These are phyloP conservation scores for Aspergillus ochraceus DNA, from an alignment of 2,329 filamentous ascomycete species.

Conservation along the genomic window DNA sequence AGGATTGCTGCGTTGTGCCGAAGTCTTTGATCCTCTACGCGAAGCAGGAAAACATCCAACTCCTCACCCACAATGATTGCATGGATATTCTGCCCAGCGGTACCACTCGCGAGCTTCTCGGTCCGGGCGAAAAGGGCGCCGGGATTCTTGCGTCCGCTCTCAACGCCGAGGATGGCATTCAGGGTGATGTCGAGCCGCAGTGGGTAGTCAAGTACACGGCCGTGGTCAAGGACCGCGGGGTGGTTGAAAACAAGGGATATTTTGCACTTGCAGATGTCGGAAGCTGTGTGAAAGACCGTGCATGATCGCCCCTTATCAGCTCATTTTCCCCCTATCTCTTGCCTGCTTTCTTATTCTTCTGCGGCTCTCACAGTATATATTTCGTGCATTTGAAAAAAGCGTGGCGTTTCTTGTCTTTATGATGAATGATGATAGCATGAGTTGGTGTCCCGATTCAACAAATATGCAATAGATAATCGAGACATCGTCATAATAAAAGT, in stretches of 20 bases:
- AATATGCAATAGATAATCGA: constrained; percentile 4
- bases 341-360: background rate
- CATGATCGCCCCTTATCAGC: constrained; percentile 16
- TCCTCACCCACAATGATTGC: constrained; percentile 92
- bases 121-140: constrained; percentile 69
- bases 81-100: constrained; percentile 86
- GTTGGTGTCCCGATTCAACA: background rate
- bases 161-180: constrained; percentile 56
- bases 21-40: constrained; percentile 81
- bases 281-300: constrained; percentile 40
- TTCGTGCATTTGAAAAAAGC: constrained; percentile 14
- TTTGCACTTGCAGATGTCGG: constrained; percentile 80
- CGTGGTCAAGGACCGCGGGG: constrained; percentile 87
- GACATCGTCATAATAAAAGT: constrained; percentile 12
- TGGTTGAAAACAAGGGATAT: constrained; percentile 98
- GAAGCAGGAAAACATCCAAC: constrained; percentile 77
- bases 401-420: constrained; percentile 21
- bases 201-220: constrained; percentile 99
- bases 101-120: constrained; percentile 79
- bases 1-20: constrained; percentile 94
- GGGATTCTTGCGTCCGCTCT: constrained; percentile 69
- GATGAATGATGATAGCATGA: constrained; percentile 12
- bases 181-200: constrained; percentile 77
- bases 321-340: constrained; percentile 11
- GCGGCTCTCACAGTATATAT: background rate